These are phyloP conservation scores for Nematocida displodere DNA, from an alignment of 371 early-diverging fungal species.

Conservation along the genomic window DNA sequence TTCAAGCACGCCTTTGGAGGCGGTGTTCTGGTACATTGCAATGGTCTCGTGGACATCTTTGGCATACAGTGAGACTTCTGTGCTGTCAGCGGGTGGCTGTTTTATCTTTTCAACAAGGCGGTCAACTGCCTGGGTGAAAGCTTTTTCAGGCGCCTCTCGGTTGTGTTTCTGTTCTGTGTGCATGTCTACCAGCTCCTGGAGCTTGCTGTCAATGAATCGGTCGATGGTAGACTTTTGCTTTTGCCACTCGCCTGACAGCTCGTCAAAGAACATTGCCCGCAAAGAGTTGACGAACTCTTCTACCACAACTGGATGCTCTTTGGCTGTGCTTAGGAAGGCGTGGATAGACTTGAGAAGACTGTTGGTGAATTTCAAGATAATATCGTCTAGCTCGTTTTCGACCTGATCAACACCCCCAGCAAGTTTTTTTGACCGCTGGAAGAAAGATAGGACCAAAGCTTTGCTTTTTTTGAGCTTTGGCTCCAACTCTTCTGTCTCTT, in stretches of 20 bases:
- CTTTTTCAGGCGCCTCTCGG: background rate
- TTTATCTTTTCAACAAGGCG: too few species aligned
- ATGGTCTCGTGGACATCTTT: background rate
- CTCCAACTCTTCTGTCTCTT: background rate
- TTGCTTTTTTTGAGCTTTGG: background rate
- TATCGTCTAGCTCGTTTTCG: slow-evolving; percentile 49
- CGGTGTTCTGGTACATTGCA: slow-evolving; percentile 12
- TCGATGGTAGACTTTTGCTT: background rate
- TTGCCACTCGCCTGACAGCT: too few species aligned
- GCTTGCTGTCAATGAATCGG: background rate
- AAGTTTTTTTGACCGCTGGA: slow-evolving; percentile 3
- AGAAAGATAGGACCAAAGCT: slow-evolving; percentile 7
- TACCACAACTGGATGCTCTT: too few species aligned
- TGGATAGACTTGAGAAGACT: background rate
- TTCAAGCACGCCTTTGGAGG: background rate
- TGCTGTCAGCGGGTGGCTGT: background rate
- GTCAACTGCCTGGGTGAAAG: background rate
- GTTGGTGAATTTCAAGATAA: slow-evolving; percentile 39
- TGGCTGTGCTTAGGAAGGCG: too few species aligned
- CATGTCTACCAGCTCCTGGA: slow-evolving; percentile 21
- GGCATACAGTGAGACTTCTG: slow-evolving; percentile 4
- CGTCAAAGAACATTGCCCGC: too few species aligned
- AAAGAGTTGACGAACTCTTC: too few species aligned
- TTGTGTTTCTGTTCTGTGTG: background rate
- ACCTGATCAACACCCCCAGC: slow-evolving; percentile 27